Evolutionary conservation across 108 stramenopile species (phyloP), one percentile per base, ranked within the genome.

Genomic region (Nitzschia palea): DNA sequence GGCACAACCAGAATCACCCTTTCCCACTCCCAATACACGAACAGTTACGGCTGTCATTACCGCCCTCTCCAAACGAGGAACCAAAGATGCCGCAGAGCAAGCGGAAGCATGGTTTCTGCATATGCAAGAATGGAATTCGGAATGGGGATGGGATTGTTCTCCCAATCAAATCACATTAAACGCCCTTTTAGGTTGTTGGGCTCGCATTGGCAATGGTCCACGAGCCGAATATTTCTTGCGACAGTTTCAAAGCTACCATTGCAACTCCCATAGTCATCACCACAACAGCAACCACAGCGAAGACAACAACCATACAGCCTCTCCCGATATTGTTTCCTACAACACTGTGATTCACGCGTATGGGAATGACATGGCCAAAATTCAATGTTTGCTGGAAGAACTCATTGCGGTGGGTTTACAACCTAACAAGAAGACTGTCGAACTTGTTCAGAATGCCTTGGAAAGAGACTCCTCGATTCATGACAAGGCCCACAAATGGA

Each of bases 141-240:
- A 57, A 18, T 53, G 62, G 2, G 36, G 47, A 12, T 55, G 53
- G 59, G 58, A 67, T 44, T 58, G 55, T 37, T 26, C 34, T n/a
- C 68, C 75, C 57, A 59, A 76, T 45, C 29, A 17, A 14, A 29
- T 67, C 47, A 59, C 64, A 8, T 69, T 62, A 40, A 76, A 76
- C 43, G 62, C 75, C 18, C 40, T 69, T 4, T 51, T 76, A 55
- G 59, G 48, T 17, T 62, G 67, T 26, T 69, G 67, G 75, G 67
- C 67, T 5, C 51, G 32, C 27, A 34, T 57, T 0, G 55, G 67
- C 0, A 44, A 68, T 26, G 67, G 67, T 23, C 23, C 27, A 9
- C 37, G 55, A 15, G 67, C 67, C 20, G 67, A 68, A 45, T 45
- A 20, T 4, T 32, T 44, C 29, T 29, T 68, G 3, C 55, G 44